These are phyloP conservation scores for Fusarium mangiferae DNA, from an alignment of 2,329 filamentous ascomycete species.

Conservation along the genomic window DNA sequence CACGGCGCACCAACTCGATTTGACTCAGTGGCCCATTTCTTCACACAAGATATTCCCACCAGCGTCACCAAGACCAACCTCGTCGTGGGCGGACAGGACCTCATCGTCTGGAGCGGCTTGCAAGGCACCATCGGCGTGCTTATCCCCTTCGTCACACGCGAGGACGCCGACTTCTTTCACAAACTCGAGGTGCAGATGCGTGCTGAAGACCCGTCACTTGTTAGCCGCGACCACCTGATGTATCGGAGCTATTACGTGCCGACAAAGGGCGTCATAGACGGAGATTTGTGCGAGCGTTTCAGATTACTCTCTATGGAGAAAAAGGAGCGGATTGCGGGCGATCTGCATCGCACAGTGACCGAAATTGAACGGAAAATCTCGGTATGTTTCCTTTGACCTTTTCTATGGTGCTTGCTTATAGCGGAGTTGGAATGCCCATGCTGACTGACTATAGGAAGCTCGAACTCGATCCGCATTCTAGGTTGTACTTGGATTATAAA, in stretches of 20 bases:
- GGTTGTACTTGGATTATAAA: neutral
- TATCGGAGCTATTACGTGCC: constrained; percentile 96
- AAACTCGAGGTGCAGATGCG: constrained; percentile 89
- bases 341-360: constrained; percentile 86
- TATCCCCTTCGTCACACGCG: constrained; percentile 88
- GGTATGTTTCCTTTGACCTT: constrained; percentile 49
- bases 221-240: constrained; percentile 93
- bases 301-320: constrained; percentile 86
- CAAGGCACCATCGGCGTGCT: constrained; percentile 95
- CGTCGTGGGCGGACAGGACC: constrained; percentile 89
- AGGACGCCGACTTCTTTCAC: constrained; percentile 98
- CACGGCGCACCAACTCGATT: constrained; percentile 74
- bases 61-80: constrained; percentile 89
- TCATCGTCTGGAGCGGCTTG: constrained; percentile 93
- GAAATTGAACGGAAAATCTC: constrained; percentile 97
- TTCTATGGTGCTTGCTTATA: rapidly evolving
- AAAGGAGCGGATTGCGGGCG: constrained; percentile 93
- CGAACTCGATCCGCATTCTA: neutral
- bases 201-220: constrained; percentile 84
- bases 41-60: constrained; percentile 92
- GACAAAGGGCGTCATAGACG: constrained; percentile 95
- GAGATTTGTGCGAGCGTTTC: constrained; percentile 94
- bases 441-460: neutral
- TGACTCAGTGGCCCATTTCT: constrained; percentile 89
- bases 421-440: rapidly evolving